phyloP scores from a whole-genome alignment of 768 basidiomycete genomes.

The Rhizopogon salebrosus region DNA sequence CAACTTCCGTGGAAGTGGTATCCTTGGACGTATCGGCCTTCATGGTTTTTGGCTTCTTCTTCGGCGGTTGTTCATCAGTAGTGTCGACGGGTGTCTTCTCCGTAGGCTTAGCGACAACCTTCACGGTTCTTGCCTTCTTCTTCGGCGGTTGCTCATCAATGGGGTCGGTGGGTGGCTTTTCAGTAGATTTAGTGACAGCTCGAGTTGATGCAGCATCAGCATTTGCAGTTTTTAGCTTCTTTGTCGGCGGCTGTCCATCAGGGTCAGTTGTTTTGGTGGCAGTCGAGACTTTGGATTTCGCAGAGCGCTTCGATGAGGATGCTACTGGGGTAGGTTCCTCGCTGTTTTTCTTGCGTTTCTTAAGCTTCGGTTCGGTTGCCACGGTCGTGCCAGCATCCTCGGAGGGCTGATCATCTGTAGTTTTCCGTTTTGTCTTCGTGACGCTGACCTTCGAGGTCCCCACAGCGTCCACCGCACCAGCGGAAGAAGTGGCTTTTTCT shows the following conservation, averaged over 20 bases:
- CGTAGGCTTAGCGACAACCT: slow-evolving; percentile 1
- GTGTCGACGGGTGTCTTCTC: slow-evolving; percentile 1
- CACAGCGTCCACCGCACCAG: neutral
- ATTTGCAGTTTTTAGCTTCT: slow-evolving; percentile 1
- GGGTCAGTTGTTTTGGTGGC: neutral
- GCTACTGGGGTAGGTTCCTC: neutral
- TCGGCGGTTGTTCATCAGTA: too few relatives aligned
- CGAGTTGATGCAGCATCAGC: neutral
- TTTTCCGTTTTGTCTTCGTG: slow-evolving; percentile 23
- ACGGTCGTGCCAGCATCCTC: neutral
- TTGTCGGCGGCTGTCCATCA: slow-evolving; percentile 1
- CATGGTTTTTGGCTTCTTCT: slow-evolving; percentile 2
- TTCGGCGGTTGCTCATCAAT: too few relatives aligned
- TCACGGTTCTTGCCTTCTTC: slow-evolving; percentile 5
- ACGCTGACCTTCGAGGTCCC: neutral
- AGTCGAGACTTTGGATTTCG: slow-evolving; percentile 4
- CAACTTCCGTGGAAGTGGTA: slow-evolving; percentile 1
- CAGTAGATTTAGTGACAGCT: neutral
- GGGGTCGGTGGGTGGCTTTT: neutral
- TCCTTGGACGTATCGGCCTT: slow-evolving; percentile 3
- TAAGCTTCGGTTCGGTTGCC: neutral
- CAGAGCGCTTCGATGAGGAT: neutral
- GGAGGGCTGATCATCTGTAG: neutral
- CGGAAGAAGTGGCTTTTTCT: slow-evolving; percentile 1
- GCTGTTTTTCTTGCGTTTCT: slow-evolving; percentile 6